phyloP scores from a whole-genome alignment of 75 land plant species.

The Chamaecyparis obtusa region DNA sequence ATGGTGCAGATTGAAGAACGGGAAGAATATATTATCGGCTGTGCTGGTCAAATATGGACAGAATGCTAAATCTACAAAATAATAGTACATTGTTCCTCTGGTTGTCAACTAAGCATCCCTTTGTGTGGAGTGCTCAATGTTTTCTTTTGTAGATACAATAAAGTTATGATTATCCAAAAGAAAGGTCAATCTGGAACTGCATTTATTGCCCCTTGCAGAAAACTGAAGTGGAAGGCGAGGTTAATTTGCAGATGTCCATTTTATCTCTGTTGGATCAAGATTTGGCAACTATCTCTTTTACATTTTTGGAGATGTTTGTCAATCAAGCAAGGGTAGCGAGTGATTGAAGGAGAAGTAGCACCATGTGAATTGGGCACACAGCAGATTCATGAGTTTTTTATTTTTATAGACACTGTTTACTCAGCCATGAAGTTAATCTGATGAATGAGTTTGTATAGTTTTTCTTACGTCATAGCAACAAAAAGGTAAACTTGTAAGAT shows the following conservation, averaged over 20 bases:
- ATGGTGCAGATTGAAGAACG: conserved; percentile 51
- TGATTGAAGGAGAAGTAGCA: not conserved
- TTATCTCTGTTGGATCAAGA: not conserved
- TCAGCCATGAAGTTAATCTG: conserved; percentile 1
- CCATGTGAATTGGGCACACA: not conserved
- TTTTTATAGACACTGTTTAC: not conserved
- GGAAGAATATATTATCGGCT: conserved; percentile 45
- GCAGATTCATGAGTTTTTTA: not conserved
- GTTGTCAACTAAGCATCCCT: not conserved
- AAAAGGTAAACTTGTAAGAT: not conserved
- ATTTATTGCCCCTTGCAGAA: not conserved
- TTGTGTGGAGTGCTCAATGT: not conserved
- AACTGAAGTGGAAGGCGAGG: not conserved
- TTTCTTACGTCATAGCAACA: not conserved
- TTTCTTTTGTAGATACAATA: not conserved
- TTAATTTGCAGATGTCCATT: not conserved
- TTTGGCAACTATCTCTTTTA: not conserved
- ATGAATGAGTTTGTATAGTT: not conserved
- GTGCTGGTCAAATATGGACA: conserved; percentile 62
- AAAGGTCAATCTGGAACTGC: not conserved
- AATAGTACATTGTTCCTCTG: not conserved
- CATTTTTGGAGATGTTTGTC: not conserved
- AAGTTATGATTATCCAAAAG: not conserved
- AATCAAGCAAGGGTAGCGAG: not conserved
- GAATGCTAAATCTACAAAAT: conserved; percentile 7